Conservation (phyloP, 768 basidiomycete species). For the Russula lepida region DNA sequence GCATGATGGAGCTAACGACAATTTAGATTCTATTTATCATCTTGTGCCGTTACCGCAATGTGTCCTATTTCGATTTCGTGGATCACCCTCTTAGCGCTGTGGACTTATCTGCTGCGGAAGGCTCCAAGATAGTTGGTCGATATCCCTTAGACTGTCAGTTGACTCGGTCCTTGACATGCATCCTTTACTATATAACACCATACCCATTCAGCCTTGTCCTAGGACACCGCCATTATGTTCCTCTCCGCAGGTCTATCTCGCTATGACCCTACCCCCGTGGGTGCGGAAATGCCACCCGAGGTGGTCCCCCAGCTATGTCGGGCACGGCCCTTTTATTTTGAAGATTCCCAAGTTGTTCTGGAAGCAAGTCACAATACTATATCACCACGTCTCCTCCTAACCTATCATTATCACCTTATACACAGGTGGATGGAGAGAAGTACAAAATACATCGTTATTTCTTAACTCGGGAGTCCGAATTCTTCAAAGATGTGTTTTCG, state of each 20-base stretch:
- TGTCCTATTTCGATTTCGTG: not conserved
- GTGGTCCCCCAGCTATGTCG: no score
- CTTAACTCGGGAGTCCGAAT: slow-evolving; percentile 18
- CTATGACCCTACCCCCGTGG: no score
- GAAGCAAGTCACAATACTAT: not conserved
- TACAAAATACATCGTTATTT: slow-evolving; percentile 23
- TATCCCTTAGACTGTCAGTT: not conserved
- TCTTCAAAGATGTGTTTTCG: slow-evolving; percentile 17
- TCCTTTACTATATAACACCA: not conserved
- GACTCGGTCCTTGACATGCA: no score
- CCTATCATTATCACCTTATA: not conserved
- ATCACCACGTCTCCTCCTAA: not conserved
- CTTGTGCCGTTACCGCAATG: not conserved
- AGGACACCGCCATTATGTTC: not conserved
- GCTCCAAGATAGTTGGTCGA: not conserved
- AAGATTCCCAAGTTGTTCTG: slow-evolving; percentile 9
- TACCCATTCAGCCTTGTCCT: not conserved
- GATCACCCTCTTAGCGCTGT: not conserved
- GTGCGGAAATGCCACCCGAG: not conserved
- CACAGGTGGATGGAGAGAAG: slow-evolving; percentile 17
- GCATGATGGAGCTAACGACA: no score
- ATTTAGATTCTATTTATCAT: not conserved
- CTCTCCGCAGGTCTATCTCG: no score
- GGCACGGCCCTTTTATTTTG: not conserved
- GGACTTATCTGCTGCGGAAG: not conserved